These are phyloP conservation scores for Grosmannia serpens DNA, from an alignment of 2,329 filamentous ascomycete species.

Conservation along the genomic window DNA sequence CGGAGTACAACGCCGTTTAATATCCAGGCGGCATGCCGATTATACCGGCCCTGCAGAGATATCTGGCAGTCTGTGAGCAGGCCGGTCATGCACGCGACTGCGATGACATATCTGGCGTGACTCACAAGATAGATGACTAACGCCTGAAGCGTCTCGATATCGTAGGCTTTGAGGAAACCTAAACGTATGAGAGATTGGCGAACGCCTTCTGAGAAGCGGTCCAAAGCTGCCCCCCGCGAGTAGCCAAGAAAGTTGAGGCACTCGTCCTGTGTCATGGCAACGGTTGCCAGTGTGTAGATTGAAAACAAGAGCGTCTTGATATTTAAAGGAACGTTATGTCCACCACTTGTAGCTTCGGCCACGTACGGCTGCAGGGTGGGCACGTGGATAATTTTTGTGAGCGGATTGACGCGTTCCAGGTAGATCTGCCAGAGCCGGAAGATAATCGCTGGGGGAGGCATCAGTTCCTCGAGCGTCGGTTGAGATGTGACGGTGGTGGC, in stretches of 20 bases:
- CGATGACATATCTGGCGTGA: too few species aligned
- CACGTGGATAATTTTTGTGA: conserved; percentile 62
- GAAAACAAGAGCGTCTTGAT: conserved; percentile 51
- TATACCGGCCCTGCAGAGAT: conserved; percentile 45
- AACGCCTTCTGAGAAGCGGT: conserved; percentile 39
- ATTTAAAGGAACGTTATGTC: conserved; percentile 42
- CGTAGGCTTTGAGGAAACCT: conserved; percentile 47
- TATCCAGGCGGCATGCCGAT: conserved; percentile 48
- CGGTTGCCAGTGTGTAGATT: conserved; percentile 51
- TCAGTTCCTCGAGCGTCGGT: conserved; percentile 35
- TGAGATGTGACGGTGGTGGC: conserved; percentile 14
- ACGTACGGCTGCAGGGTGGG: conserved; percentile 56
- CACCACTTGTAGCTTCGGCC: conserved; percentile 47
- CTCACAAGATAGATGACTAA: conserved; percentile 44
- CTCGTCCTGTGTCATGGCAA: conserved; percentile 44
- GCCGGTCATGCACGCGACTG: conserved; percentile 3
- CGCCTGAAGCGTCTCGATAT: conserved; percentile 47
- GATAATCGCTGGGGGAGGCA: conserved; percentile 54
- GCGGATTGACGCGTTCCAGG: conserved; percentile 61
- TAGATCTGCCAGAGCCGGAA: conserved; percentile 66
- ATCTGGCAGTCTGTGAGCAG: conserved; percentile 23
- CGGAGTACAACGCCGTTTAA: conserved; percentile 49
- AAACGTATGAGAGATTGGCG: conserved; percentile 37
- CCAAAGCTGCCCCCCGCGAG: conserved; percentile 36
- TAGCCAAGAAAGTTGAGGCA: conserved; percentile 40